These are phyloP conservation scores for Coccinonectria pachysandricola DNA, from an alignment of 2,329 filamentous ascomycete genomes.

Conservation along the genomic window DNA sequence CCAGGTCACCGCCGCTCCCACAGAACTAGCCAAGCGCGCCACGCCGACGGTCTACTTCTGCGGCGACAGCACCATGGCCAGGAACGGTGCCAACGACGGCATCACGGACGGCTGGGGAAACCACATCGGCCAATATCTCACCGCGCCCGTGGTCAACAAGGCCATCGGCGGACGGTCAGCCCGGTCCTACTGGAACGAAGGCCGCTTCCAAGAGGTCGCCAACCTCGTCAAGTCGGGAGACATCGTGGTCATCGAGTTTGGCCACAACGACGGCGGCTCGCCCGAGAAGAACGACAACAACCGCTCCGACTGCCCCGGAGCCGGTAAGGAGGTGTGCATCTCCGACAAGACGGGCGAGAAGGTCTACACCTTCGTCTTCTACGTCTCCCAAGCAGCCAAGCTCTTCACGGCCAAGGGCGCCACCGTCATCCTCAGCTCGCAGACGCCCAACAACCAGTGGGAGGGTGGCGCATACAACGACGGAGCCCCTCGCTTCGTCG, in stretches of 20 bases:
- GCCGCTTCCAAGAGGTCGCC: conserved; percentile 49
- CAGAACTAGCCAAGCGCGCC: conserved; percentile 3
- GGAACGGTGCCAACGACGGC: conserved; percentile 30
- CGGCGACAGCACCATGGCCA: conserved; percentile 54
- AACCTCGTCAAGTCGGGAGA: conserved; percentile 44
- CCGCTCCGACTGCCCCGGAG: conserved; percentile 47
- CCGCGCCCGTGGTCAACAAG: conserved; percentile 43
- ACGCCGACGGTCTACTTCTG: conserved; percentile 40
- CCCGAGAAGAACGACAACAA: conserved; percentile 46
- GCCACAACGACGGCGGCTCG: conserved; percentile 60
- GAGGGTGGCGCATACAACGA: conserved; percentile 43
- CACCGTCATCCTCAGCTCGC: conserved; percentile 46
- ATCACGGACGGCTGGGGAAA: conserved; percentile 49
- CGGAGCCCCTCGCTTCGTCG: conserved; percentile 41
- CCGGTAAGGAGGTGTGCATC: conserved; percentile 42
- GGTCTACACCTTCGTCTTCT: conserved; percentile 50
- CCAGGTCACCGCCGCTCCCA: conserved; percentile 6
- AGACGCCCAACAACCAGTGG: conserved; percentile 50
- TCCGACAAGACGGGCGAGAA: conserved; percentile 28
- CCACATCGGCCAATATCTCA: conserved; percentile 42
- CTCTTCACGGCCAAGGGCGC: conserved; percentile 46
- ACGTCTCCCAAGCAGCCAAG: conserved; percentile 46
- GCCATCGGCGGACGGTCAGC: conserved; percentile 58
- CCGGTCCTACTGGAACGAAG: conserved; percentile 56
- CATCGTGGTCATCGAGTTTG: conserved; percentile 61